A percentile compares a stretch with the other conserved stretches of the same genome.
These are phyloP conservation scores for Leccinum sublutescens DNA, from an alignment of 768 basidiomycete species.

Conservation along the genomic window DNA sequence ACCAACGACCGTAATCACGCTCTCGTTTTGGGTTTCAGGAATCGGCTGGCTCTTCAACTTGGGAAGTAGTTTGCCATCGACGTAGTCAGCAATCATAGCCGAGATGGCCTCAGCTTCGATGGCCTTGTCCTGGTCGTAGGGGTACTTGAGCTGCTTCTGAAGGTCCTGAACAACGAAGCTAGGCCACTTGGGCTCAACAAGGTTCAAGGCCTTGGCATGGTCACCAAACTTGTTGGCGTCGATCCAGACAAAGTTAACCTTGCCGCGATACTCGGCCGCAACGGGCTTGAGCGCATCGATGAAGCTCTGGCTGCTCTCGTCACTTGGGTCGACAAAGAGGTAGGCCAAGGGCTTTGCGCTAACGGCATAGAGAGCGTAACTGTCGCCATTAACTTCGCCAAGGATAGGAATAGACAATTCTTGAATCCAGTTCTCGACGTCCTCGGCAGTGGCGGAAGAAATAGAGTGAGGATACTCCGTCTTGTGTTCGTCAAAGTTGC, in stretches of 20 bases:
- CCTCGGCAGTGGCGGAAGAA: conserved; percentile 51
- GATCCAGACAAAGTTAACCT: conserved; percentile 98
- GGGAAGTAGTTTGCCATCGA: conserved; percentile 73
- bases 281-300: conserved; percentile 71
- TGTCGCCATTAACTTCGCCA: conserved; percentile 92
- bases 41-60: conserved; percentile 88
- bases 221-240: conserved; percentile 94
- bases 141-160: conserved; percentile 83
- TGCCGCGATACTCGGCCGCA: conserved; percentile 77
- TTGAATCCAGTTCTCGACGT: conserved; percentile 75
- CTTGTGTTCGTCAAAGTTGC: conserved; percentile 83
- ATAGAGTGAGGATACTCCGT: conserved; percentile 64
- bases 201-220: conserved; percentile 93
- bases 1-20: conserved; percentile 80
- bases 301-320: conserved; percentile 59
- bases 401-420: conserved; percentile 85
- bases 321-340: conserved; percentile 84
- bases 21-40: conserved; percentile 79
- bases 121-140: conserved; percentile 67
- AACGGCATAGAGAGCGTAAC: conserved; percentile 81
- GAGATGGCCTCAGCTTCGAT: conserved; percentile 57
- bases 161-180: conserved; percentile 92
- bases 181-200: conserved; percentile 85
- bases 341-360: conserved; percentile 90
- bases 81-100: conserved; percentile 60